Percentiles rank a stretch among this genome's conserved stretches.
These are phyloP conservation scores for Cercospora nicotianae DNA, from an alignment of 2,329 filamentous ascomycete genomes.

Conservation along the genomic window DNA sequence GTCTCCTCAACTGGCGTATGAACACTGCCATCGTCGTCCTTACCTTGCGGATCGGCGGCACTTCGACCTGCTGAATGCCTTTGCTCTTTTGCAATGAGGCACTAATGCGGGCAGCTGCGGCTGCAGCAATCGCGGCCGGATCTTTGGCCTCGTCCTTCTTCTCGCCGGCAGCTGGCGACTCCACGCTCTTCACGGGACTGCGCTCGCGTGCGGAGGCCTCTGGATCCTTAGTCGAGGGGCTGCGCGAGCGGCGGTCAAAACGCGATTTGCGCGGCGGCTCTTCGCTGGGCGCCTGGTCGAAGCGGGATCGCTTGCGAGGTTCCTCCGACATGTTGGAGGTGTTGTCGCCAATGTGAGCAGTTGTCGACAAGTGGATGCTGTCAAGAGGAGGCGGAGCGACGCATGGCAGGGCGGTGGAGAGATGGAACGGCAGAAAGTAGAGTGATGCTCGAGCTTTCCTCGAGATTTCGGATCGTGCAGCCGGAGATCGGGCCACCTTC, in stretches of 20 bases:
- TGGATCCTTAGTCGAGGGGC: slow-evolving; percentile 56
- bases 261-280: slow-evolving; percentile 66
- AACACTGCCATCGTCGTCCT: slow-evolving; percentile 23
- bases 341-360: not conserved
- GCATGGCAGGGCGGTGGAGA: not conserved
- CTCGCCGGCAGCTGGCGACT: slow-evolving; percentile 40
- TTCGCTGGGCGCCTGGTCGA: slow-evolving; percentile 87
- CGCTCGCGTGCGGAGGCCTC: slow-evolving; percentile 71
- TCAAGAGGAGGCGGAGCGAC: not conserved
- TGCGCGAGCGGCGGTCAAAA: slow-evolving; percentile 86
- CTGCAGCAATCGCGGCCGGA: slow-evolving; percentile 70
- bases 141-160: slow-evolving; percentile 27
- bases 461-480: not conserved
- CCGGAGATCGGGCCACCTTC: slow-evolving; percentile 1
- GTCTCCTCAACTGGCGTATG: not conserved
- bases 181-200: slow-evolving; percentile 69
- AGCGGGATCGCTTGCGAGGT: slow-evolving; percentile 72
- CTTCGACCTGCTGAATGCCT: slow-evolving; percentile 85
- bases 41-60: slow-evolving; percentile 72
- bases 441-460: slow-evolving; percentile 5
- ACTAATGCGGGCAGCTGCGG: slow-evolving; percentile 61
- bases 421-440: not conserved
- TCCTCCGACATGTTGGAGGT: slow-evolving; percentile 67
- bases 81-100: slow-evolving; percentile 62
- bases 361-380: not conserved